Evolutionary conservation across 257 asterid genomes (phyloP).

Genomic region (Forsythia viridissima): DNA sequence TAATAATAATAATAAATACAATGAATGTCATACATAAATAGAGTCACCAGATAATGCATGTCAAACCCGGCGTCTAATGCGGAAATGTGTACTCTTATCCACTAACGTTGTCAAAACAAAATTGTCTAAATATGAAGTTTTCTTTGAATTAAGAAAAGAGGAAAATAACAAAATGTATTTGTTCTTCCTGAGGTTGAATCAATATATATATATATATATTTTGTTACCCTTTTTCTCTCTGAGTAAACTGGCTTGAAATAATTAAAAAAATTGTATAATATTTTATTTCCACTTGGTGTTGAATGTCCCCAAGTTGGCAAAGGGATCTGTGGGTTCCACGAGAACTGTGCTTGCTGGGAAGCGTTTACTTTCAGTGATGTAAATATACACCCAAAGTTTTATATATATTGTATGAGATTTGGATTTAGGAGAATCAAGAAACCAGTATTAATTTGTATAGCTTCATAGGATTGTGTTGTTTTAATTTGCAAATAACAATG

Average conservation of each 20-base stretch:
- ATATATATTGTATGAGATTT: slow-evolving; percentile 14
- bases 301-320: neutral
- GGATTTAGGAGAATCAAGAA: neutral
- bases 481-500: slow-evolving; percentile 11
- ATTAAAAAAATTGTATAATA: neutral
- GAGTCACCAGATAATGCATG: neutral
- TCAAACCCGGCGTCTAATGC: slow-evolving; percentile 7
- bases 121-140: neutral
- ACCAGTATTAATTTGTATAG: neutral
- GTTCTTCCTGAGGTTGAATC: neutral
- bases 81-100: slow-evolving; percentile 1
- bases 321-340: slow-evolving; percentile 8
- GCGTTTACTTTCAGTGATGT: slow-evolving; percentile 12
- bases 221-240: neutral
- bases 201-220: no score
- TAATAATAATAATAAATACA: neutral
- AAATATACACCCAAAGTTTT: neutral
- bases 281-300: neutral
- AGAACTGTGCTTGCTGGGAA: neutral
- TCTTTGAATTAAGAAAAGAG: neutral
- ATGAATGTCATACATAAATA: no score
- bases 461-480: neutral
- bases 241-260: neutral
- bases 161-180: neutral
- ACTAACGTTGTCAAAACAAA: neutral